phyloP scores from a whole-genome alignment of 176 grass and related monocot genomes.

The Aechmea fasciata region DNA sequence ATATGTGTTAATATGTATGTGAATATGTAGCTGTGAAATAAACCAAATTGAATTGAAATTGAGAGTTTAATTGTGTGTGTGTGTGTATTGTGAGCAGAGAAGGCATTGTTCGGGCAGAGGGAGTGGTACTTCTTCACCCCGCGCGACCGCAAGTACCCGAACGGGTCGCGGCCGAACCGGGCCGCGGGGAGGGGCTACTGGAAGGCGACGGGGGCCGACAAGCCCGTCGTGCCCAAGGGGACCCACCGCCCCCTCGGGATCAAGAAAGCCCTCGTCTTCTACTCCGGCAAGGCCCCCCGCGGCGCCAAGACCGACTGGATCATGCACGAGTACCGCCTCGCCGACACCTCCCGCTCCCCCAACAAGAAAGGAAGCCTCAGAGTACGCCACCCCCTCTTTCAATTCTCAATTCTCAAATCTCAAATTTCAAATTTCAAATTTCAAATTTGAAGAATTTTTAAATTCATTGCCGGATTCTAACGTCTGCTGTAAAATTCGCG shows the following conservation, averaged over 20 bases:
- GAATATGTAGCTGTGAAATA: too few relatives aligned
- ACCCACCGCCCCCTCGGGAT: conserved; percentile 31
- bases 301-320: conserved; percentile 75
- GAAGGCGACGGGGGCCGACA: conserved; percentile 71
- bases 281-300: conserved; percentile 60
- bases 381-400: conserved; percentile 4
- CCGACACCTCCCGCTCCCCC: conserved; percentile 30
- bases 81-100: conserved; percentile 28
- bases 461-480: too few relatives aligned
- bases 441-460: too few relatives aligned
- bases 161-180: conserved; percentile 59
- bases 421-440: too few relatives aligned
- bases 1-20: too few relatives aligned
- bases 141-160: conserved; percentile 71
- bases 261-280: conserved; percentile 74
- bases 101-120: conserved; percentile 55
- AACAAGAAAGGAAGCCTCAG: conserved; percentile 47
- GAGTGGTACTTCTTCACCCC: conserved; percentile 90
- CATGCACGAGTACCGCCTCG: conserved; percentile 78
- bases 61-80: too few relatives aligned
- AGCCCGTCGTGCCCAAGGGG: conserved; percentile 34
- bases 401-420: too few relatives aligned
- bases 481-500: neutral
- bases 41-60: too few relatives aligned
- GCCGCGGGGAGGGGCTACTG: conserved; percentile 61